A percentile compares a stretch with the other conserved stretches of the same genome.
Conservation (phyloP, 164 flowering plant species). For the Umbilicus rupestris region DNA sequence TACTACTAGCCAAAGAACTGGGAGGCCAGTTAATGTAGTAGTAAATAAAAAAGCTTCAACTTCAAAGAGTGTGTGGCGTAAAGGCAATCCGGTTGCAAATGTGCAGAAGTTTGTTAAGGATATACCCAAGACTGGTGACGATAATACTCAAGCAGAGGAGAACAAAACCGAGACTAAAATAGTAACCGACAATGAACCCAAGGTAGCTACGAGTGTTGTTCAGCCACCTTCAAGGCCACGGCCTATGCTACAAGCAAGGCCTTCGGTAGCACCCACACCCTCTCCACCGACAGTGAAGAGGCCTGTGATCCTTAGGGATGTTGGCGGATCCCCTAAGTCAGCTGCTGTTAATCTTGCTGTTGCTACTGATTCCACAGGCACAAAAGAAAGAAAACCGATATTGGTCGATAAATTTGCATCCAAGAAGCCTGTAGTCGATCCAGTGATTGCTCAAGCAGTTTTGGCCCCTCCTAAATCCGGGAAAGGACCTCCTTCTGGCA, state of each 20-base stretch:
- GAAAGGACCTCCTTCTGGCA: conserved; percentile 37
- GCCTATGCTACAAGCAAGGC: conserved; percentile 54
- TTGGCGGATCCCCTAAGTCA: conserved; percentile 44
- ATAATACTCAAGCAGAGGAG: conserved; percentile 14
- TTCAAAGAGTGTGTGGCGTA: conserved; percentile 82
- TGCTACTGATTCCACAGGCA: conserved; percentile 11
- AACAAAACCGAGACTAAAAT: conserved; percentile 14
- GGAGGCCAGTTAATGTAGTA: conserved; percentile 18
- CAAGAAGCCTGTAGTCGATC: conserved; percentile 65
- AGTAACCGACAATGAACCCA: conserved; percentile 18
- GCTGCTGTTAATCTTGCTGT: conserved; percentile 19
- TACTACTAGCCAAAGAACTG: conserved; percentile 13
- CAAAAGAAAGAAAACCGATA: conserved; percentile 63
- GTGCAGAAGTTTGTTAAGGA: conserved; percentile 47
- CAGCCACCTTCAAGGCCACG: conserved; percentile 47
- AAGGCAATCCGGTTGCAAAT: conserved; percentile 60
- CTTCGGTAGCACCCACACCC: conserved; percentile 56
- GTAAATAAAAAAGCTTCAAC: conserved; percentile 33
- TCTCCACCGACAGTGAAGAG: conserved; percentile 41
- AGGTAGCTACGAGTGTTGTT: conserved; percentile 23
- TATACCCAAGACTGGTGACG: conserved; percentile 18
- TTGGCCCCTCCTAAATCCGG: conserved; percentile 56
- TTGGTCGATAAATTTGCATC: conserved; percentile 78
- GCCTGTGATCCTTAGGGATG: conserved; percentile 67
- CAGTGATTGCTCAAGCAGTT: conserved; percentile 50